phyloP scores from a whole-genome alignment of 139 green algal genomes.

The Microglena sp. region DNA sequence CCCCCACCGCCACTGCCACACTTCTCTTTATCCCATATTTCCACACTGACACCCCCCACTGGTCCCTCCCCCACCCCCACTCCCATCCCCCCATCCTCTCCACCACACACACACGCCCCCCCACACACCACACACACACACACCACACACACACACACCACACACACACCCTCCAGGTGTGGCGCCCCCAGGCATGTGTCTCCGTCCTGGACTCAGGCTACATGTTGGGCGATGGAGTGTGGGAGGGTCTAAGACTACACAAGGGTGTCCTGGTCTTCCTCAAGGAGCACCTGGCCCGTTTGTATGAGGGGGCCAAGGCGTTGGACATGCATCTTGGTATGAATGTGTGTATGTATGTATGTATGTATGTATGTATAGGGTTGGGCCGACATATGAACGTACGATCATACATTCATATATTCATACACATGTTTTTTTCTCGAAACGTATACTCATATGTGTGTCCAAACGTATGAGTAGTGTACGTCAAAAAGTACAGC shows the following conservation, averaged over 20 bases:
- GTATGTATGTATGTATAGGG: constrained; percentile 4
- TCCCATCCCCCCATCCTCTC: neutral
- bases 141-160: neutral
- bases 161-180: constrained; percentile 18
- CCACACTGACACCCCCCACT: too few species aligned
- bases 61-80: too few species aligned
- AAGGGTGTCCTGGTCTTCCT: constrained; percentile 40
- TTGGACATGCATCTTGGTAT: constrained; percentile 55
- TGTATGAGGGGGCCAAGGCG: constrained; percentile 57
- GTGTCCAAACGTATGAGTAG: too few species aligned
- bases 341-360: constrained; percentile 1
- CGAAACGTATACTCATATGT: neutral
- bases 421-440: neutral
- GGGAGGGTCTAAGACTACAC: constrained; percentile 59
- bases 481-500: too few species aligned
- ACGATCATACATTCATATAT: too few species aligned
- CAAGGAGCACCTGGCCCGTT: constrained; percentile 49
- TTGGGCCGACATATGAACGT: too few species aligned
- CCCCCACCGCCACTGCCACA: too few species aligned
- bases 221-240: constrained; percentile 73
- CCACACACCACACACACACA: neutral
- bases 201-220: constrained; percentile 71
- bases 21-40: too few species aligned
- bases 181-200: constrained; percentile 49
- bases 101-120: neutral